These are phyloP conservation scores for Sutorius eximius DNA, from an alignment of 1,284 basidiomycete genomes.

Conservation along the genomic window DNA sequence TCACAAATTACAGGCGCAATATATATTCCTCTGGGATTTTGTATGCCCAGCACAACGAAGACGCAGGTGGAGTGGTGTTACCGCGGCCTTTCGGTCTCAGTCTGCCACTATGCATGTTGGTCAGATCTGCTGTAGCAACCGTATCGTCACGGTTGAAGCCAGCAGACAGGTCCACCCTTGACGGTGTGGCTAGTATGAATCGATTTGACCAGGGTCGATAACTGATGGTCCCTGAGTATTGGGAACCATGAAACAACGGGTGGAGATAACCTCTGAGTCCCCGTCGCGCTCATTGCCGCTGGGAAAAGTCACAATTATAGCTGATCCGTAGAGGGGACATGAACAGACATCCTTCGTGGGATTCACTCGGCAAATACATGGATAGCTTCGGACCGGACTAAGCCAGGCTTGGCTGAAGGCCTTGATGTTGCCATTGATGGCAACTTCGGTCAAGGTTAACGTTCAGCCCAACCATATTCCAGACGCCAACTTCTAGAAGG, in stretches of 20 bases:
- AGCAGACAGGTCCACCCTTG: background rate
- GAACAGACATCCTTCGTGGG: background rate
- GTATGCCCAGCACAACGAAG: background rate
- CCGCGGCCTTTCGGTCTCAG: background rate
- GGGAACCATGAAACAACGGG: background rate
- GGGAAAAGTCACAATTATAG: background rate
- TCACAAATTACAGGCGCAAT: background rate
- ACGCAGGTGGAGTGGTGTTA: conserved; percentile 14
- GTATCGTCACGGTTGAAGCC: background rate
- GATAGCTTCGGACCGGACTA: background rate
- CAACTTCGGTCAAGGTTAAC: conserved; percentile 15
- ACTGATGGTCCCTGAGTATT: background rate
- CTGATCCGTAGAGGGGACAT: background rate
- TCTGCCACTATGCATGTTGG: background rate
- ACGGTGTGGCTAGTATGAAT: background rate
- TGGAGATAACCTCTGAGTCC: background rate
- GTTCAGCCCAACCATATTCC: conserved; percentile 5
- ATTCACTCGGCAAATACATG: background rate
- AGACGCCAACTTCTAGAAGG: conserved; percentile 1
- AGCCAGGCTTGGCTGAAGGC: background rate
- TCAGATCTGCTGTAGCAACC: background rate
- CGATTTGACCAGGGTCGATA: background rate
- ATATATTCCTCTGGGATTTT: background rate
- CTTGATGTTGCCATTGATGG: conserved; percentile 13
- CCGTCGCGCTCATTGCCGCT: background rate